These are phyloP conservation scores for Pseudohalonectria lignicola DNA, from an alignment of 2,329 filamentous ascomycete genomes.

Conservation along the genomic window DNA sequence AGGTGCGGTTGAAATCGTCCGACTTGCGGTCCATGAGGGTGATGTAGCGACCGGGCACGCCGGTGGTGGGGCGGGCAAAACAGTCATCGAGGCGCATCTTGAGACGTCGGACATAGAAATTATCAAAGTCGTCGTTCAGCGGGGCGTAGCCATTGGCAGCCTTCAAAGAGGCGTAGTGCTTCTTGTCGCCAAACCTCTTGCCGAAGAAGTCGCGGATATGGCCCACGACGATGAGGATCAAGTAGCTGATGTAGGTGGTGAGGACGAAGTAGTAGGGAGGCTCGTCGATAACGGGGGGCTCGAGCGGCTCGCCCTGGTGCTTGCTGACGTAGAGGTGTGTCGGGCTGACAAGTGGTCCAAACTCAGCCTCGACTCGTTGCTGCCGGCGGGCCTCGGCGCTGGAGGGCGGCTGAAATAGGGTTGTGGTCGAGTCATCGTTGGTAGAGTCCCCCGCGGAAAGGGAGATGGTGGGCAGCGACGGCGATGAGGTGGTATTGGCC, in stretches of 20 bases:
- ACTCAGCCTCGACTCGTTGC: constrained; percentile 76
- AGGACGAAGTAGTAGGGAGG: constrained; percentile 94
- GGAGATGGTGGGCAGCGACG: constrained; percentile 80
- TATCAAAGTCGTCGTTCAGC: constrained; percentile 96
- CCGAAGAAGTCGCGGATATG: constrained; percentile 97
- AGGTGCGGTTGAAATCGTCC: constrained; percentile 83
- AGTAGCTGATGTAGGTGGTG: constrained; percentile 96
- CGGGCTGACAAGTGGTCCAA: constrained; percentile 71
- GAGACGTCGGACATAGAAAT: constrained; percentile 87
- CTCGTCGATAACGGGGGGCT: constrained; percentile 82
- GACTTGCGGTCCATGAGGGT: constrained; percentile 86
- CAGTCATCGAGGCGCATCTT: constrained; percentile 96
- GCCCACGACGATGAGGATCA: constrained; percentile 89
- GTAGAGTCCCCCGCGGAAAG: constrained; percentile 68
- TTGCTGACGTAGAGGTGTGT: constrained; percentile 83
- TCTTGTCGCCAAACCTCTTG: constrained; percentile 81
- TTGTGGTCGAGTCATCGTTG: constrained; percentile 64
- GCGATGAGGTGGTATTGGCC: constrained; percentile 40
- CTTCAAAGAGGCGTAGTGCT: constrained; percentile 71
- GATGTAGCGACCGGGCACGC: constrained; percentile 88
- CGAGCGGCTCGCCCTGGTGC: constrained; percentile 70
- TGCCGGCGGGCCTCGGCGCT: constrained; percentile 70
- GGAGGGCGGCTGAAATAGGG: constrained; percentile 77
- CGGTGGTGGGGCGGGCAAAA: constrained; percentile 85
- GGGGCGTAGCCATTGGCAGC: constrained; percentile 84